A percentile compares a stretch with the other conserved stretches of the same genome.
Evolutionary conservation across 495 filamentous ascomycete genomes (phyloP).

Genomic region (Penicillium herquei): DNA sequence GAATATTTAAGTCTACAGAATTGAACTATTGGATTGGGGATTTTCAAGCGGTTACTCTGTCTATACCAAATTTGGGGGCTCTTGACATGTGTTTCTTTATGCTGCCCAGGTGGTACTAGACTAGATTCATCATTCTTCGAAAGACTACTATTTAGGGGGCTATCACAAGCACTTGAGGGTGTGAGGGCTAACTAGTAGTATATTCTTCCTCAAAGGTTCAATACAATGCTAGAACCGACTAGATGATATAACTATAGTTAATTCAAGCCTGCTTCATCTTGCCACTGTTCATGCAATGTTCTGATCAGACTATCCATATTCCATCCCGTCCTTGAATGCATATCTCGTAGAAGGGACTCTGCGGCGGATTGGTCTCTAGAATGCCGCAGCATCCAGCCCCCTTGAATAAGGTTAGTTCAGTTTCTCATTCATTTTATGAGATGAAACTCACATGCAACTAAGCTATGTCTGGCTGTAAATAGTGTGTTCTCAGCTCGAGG

Average conservation of each 20-base stretch:
- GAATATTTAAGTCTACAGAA: neutral
- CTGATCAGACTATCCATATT: conserved; percentile 25
- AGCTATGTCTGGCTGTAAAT: conserved; percentile 31
- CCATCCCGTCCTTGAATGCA: conserved; percentile 32
- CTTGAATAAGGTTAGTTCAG: conserved; percentile 9
- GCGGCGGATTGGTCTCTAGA: conserved; percentile 26
- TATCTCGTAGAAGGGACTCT: conserved; percentile 21
- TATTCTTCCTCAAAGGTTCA: too few relatives aligned
- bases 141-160: too few relatives aligned
- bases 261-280: conserved; percentile 12
- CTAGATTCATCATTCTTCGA: too few relatives aligned
- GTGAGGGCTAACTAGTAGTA: too few relatives aligned
- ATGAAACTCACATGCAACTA: conserved; percentile 26
- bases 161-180: too few relatives aligned
- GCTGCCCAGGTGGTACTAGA: too few relatives aligned
- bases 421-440: neutral
- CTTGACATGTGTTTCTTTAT: too few relatives aligned
- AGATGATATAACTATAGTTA: neutral
- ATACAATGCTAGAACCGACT: neutral
- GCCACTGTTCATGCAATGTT: conserved; percentile 26
- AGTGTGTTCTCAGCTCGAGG: conserved; percentile 28
- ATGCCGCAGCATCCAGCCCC: conserved; percentile 31
- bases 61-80: too few relatives aligned
- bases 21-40: neutral
- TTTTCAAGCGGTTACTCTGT: too few relatives aligned